Evolutionary conservation across 345 rosid species (phyloP).

Genomic region (Populus simonii): DNA sequence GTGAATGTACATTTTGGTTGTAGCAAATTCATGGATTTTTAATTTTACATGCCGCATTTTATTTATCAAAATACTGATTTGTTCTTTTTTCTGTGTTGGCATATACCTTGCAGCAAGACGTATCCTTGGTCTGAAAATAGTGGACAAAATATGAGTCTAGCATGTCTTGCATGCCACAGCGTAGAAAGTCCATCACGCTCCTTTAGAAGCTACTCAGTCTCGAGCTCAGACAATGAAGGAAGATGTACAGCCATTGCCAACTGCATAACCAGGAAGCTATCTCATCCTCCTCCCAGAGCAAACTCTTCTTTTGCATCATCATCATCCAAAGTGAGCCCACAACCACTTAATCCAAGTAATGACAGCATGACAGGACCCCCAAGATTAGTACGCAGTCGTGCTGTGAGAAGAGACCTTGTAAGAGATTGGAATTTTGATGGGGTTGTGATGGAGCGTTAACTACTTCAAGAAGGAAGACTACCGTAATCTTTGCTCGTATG

Average conservation of each 20-base stretch:
- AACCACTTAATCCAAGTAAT: slow-evolving; percentile 45
- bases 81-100: background rate
- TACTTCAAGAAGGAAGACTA: background rate
- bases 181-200: slow-evolving; percentile 96
- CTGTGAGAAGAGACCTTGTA: slow-evolving; percentile 85
- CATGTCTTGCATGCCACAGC: slow-evolving; percentile 85
- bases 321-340: slow-evolving; percentile 88
- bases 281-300: slow-evolving; percentile 61
- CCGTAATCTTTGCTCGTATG: slow-evolving; percentile 4
- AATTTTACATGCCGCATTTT: background rate
- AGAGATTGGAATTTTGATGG: slow-evolving; percentile 95
- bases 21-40: background rate
- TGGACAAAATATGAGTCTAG: slow-evolving; percentile 59
- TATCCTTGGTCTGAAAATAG: slow-evolving; percentile 1
- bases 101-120: slow-evolving; percentile 4
- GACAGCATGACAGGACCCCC: slow-evolving; percentile 59
- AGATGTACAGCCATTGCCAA: slow-evolving; percentile 69
- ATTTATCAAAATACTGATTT: background rate
- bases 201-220: slow-evolving; percentile 84
- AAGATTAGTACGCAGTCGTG: slow-evolving; percentile 77
- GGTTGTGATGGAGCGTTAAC: slow-evolving; percentile 49
- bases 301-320: slow-evolving; percentile 42
- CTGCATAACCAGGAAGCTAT: slow-evolving; percentile 65
- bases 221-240: slow-evolving; percentile 88
- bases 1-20: background rate